Conservation (phyloP, 1,284 basidiomycete genomes). For the Apiotrichum laibachii region DNA sequence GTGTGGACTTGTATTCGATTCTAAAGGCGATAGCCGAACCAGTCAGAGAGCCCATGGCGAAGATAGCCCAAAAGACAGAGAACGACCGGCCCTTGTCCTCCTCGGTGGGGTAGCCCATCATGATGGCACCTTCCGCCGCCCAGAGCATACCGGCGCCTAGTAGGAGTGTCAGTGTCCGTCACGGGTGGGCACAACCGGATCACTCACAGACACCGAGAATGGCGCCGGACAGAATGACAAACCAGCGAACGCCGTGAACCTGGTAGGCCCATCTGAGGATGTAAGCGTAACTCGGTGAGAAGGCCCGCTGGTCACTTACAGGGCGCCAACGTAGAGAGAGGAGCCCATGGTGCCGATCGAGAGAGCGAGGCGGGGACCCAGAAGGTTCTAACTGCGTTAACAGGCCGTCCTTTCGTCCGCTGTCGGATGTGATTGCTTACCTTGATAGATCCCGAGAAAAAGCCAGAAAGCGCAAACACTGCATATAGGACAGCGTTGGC, state of each 20-base stretch:
- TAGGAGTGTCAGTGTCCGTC: too few species aligned
- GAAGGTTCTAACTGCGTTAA: conserved; percentile 24
- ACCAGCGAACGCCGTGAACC: conserved; percentile 15
- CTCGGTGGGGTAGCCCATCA: conserved; percentile 54
- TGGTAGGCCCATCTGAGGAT: conserved; percentile 23
- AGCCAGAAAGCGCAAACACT: conserved; percentile 53
- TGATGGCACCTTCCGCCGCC: conserved; percentile 52
- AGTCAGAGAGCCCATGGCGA: conserved; percentile 53
- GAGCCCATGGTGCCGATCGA: conserved; percentile 49
- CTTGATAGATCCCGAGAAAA: neutral
- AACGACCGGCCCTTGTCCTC: conserved; percentile 52
- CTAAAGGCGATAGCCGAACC: conserved; percentile 54
- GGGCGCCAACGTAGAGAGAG: conserved; percentile 33
- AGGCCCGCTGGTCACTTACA: too few species aligned
- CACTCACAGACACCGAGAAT: conserved; percentile 51
- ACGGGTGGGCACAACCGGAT: too few species aligned
- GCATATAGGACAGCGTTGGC: conserved; percentile 55
- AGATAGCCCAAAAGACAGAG: conserved; percentile 53
- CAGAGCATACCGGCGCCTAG: conserved; percentile 30
- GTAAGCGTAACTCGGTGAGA: too few species aligned
- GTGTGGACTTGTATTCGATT: conserved; percentile 28
- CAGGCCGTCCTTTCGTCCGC: conserved; percentile 1
- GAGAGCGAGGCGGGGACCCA: conserved; percentile 52
- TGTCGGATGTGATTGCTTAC: neutral
- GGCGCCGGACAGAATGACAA: conserved; percentile 53